Evolutionary conservation across 306 rosid genomes (phyloP).

Genomic region (Senna tora): DNA sequence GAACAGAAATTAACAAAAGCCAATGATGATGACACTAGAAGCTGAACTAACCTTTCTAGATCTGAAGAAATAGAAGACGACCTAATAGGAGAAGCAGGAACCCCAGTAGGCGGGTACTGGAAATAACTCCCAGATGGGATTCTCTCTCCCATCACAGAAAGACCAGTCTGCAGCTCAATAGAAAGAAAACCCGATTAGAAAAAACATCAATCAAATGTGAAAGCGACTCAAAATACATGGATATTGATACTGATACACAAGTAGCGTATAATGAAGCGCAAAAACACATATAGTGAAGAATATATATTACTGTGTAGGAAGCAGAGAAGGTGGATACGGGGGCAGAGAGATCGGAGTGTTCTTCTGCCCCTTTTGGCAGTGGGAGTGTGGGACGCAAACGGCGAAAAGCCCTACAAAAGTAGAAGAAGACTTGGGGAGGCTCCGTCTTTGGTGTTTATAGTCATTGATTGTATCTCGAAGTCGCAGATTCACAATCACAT

Average conservation of each 20-base stretch:
- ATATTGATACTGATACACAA: neutral
- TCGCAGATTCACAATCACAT: neutral
- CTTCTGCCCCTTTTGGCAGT: conserved; percentile 21
- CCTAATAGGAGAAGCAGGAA: conserved; percentile 79
- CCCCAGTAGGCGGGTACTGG: conserved; percentile 81
- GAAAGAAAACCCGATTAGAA: too few species aligned
- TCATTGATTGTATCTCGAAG: neutral
- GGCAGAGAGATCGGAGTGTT: conserved; percentile 40
- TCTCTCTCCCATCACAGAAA: conserved; percentile 80
- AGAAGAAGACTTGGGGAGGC: neutral
- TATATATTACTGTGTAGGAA: conserved; percentile 6
- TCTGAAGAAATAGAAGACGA: conserved; percentile 63
- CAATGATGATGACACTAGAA: neutral
- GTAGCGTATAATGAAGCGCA: too few species aligned
- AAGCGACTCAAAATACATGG: neutral
- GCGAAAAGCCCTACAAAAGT: neutral
- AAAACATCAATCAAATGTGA: too few species aligned
- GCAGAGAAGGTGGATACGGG: neutral
- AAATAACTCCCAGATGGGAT: conserved; percentile 83
- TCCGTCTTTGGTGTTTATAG: neutral
- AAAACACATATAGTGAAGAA: neutral
- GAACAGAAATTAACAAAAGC: neutral
- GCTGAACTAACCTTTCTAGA: conserved; percentile 67
- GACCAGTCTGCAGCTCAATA: neutral
- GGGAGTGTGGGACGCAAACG: neutral